Evolutionary conservation across 257 asterid species (phyloP), one percentile per base, ranked within the genome.

Genomic region (Forsythia viridissima): DNA sequence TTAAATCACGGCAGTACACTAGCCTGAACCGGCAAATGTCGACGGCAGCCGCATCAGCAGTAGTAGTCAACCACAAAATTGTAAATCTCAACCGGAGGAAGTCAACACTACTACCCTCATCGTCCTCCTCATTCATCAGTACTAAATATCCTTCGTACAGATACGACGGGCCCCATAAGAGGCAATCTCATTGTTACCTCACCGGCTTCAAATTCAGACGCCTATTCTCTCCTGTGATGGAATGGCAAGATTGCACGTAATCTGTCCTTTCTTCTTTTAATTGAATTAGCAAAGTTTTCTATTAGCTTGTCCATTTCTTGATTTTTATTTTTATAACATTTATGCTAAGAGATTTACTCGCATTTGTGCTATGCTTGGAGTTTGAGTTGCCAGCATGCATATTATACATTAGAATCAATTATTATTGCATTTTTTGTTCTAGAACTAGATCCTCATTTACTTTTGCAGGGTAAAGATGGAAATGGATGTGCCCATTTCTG

Each of bases 211-310:
- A 81, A 39, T 71, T 34, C 79, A 86, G 79, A 36, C 82, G 86
- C 36, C 73, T 80, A 73, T 74, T 89, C 41, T 82, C 89, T 52
- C 87, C 94, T 38, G 85, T 86, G 79, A 94, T 93, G 99, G 83
- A 89, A 82, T 93, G 96, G 98, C 99, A 94, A 77, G 97, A 93
- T 81, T 89, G 94, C 97, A 91, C 91, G 99, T 93, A 93, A 84
- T 37, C 55, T 43, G 41, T 0, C 59, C 65, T 3, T 4, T 5
- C 46, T 73, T 20, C n/a, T 18, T 11, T 1, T 36, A 39, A 69
- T 39, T 18, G 40, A 43, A 20, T 24, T 39, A 70, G 8, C 12
- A 7, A 42, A 24, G 43, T 37, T 78, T 38, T 51, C 41, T 82
- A 41, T 5, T 57, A 4, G 12, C 11, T 16, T 41, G 68, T 30